phyloP scores from a whole-genome alignment of 805 yeast genomes.

The Vanderwaltozyma yarrowii region DNA sequence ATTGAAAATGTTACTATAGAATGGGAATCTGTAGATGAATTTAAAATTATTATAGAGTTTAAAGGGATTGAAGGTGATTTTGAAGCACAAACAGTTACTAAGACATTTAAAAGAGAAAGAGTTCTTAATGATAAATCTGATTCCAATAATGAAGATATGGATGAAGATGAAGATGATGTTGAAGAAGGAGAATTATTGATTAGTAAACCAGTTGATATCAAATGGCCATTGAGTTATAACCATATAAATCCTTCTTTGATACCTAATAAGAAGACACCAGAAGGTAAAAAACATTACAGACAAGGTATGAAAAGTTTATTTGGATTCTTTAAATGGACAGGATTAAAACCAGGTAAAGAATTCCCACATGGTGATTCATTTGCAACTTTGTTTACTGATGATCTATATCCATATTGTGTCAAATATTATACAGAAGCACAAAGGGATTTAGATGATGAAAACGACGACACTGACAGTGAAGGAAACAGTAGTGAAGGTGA shows the following conservation, averaged over 20 bases:
- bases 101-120: constrained; percentile 40
- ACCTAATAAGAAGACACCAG: constrained; percentile 35
- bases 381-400: constrained; percentile 64
- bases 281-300: constrained; percentile 52
- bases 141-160: constrained; percentile 8
- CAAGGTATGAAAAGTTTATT: constrained; percentile 76
- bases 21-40: constrained; percentile 44
- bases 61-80: constrained; percentile 38
- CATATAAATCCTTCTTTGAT: constrained; percentile 45
- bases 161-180: constrained; percentile 32
- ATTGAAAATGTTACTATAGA: constrained; percentile 55
- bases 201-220: constrained; percentile 44
- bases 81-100: constrained; percentile 48
- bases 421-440: constrained; percentile 71
- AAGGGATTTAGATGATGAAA: constrained; percentile 51
- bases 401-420: constrained; percentile 75
- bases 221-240: constrained; percentile 64
- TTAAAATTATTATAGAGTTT: constrained; percentile 51
- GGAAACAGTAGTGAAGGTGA: constrained; percentile 12
- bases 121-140: constrained; percentile 15
- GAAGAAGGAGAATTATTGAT: constrained; percentile 46
- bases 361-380: constrained; percentile 72
- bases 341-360: constrained; percentile 64
- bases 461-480: constrained; percentile 37
- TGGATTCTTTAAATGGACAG: constrained; percentile 83